Base-by-base conservation (phyloP, 1,284 basidiomycete genomes). In the Ustilago curta region DNA sequence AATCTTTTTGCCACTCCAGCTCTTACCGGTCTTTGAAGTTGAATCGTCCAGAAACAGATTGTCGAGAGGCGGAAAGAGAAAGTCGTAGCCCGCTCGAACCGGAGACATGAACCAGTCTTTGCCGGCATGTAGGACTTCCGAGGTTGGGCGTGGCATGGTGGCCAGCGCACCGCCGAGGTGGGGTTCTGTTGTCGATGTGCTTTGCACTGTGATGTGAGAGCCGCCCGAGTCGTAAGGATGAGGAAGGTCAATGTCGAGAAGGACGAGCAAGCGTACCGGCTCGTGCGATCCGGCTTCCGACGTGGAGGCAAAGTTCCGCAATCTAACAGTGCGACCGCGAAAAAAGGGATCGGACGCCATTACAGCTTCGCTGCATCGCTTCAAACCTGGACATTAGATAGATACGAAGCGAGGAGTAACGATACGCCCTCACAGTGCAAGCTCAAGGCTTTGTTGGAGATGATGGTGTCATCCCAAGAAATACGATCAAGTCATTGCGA, bases 11-110 rank as follows among this genome's bases (percentile, higher is more conserved):
- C 47, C 47, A 9, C 14, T 53, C 45, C 59, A 37, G 32, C 4
- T 19, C 3, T 31, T 32, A 37, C 14, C 42, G 2, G 23, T 45
- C 16, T 29, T 35, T 12, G 19, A 32, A 4, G n/a, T 51, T 9
- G 54, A 27, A 12, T 61, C 58, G 25, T 44, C 21, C 14, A 50
- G 19, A 11, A 55, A 35, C 42, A 63, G 53, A 0, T 63, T 43
- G 14, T 72, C 64, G 40, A 72, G 64, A 7, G 73, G 73, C 9
- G 73, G 68, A 42, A 76, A 76, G 51, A 76, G 42, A 37, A 76
- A 76, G 48, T 60, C 57, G 50, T 71, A 76, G 3, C 68, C 57
- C 16, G 43, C 35, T 35, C 58, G 58, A 8, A 76, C 48, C 12
- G 73, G 73, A 0, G 58, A 58, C 4, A 61, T 47, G 27, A 73